Evolutionary conservation across 164 flowering plant species (phyloP).

Genomic region (Chloranthus sessilifolius): DNA sequence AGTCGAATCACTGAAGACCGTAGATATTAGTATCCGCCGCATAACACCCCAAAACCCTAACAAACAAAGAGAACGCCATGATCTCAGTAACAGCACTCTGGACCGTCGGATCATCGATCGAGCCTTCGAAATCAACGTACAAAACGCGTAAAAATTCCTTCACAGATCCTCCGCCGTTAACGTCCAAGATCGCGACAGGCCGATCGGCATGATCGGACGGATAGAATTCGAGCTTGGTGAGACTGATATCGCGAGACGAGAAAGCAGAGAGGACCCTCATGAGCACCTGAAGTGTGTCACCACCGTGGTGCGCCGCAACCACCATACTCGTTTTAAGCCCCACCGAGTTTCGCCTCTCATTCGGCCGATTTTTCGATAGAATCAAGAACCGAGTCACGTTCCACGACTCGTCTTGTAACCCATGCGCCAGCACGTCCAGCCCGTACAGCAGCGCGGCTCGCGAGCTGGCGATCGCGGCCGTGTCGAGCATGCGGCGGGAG

Average conservation of each 20-base stretch:
- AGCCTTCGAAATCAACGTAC: constrained; percentile 24
- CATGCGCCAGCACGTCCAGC: constrained; percentile 24
- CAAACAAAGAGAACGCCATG: constrained; percentile 14
- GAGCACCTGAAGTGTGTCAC: constrained; percentile 9
- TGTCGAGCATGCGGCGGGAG: constrained; percentile 18
- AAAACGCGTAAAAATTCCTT: constrained; percentile 18
- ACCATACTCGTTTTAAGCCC: constrained; percentile 23
- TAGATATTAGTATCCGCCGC: constrained; percentile 21
- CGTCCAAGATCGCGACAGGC: constrained; percentile 18
- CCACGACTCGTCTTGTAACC: constrained; percentile 31
- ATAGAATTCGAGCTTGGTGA: constrained; percentile 23
- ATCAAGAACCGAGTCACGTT: constrained; percentile 28
- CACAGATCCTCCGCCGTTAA: constrained; percentile 8
- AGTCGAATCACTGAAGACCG: too few relatives aligned
- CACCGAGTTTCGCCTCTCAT: neutral
- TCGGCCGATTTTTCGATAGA: constrained; percentile 7
- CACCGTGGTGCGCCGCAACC: constrained; percentile 16
- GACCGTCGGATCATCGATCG: constrained; percentile 21
- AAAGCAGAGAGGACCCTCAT: constrained; percentile 20
- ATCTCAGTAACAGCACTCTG: constrained; percentile 23
- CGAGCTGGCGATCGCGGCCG: constrained; percentile 30
- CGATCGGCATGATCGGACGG: neutral
- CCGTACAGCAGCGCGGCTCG: constrained; percentile 22
- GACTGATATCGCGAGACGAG: constrained; percentile 21
- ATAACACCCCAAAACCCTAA: constrained; percentile 20